Evolutionary conservation across 2,329 filamentous ascomycete species (phyloP).

Genomic region (Botrytis fabae): DNA sequence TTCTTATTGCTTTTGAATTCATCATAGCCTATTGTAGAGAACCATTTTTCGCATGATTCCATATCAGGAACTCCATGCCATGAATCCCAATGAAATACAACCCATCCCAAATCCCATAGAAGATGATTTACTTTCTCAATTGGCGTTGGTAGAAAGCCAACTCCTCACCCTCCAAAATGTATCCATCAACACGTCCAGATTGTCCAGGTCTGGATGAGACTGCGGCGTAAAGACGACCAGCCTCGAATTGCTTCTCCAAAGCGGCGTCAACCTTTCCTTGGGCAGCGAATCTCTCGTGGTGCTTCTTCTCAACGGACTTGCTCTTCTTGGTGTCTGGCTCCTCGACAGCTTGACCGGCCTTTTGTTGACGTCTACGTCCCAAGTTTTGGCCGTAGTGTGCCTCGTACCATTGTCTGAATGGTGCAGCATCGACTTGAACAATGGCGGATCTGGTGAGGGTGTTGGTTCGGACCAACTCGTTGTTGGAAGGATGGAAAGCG

Average conservation of each 20-base stretch:
- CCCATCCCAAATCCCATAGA: conserved; percentile 34
- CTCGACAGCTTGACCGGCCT: conserved; percentile 50
- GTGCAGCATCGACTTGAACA: conserved; percentile 97
- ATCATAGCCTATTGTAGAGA: conserved; percentile 32
- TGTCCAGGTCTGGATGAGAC: conserved; percentile 92
- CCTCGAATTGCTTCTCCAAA: conserved; percentile 99
- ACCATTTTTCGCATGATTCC: conserved; percentile 31
- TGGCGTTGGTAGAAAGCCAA: conserved; percentile 99
- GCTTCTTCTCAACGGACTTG: conserved; percentile 95
- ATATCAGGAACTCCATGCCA: conserved; percentile 39
- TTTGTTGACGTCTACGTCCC: conserved; percentile 88
- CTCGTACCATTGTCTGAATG: conserved; percentile 99
- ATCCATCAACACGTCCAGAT: conserved; percentile 94
- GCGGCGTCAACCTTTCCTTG: conserved; percentile 89
- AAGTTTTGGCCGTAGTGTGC: conserved; percentile 94
- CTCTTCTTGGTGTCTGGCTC: conserved; percentile 77
- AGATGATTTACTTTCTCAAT: conserved; percentile 84
- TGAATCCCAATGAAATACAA: conserved; percentile 40
- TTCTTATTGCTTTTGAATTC: conserved; percentile 38
- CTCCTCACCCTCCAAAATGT: conserved; percentile 99
- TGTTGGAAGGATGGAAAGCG: conserved; percentile 99
- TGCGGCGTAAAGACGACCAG: conserved; percentile 93
- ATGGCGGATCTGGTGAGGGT: conserved; percentile 99
- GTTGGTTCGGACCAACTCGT: conserved; percentile 99
- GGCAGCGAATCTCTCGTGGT: conserved; percentile 78